Base-by-base conservation (phyloP, 106 monocot genomes). In the Dioscorea zingiberensis region DNA sequence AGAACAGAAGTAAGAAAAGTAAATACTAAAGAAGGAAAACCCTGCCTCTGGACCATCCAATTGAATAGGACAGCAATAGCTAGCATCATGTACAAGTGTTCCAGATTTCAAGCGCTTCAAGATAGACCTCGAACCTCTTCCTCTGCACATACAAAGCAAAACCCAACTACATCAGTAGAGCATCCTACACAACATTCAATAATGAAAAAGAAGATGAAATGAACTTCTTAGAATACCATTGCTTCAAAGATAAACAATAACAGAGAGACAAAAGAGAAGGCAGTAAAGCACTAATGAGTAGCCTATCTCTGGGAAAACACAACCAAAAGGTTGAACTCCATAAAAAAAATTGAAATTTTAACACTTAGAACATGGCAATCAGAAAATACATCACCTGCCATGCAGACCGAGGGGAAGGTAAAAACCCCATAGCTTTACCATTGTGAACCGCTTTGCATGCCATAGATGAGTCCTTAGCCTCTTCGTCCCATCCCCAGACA, bases 391-490 rank as follows among this genome's bases (percentile, higher is more conserved):
- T 47, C 55, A 98, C 97, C 88, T 88, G 58, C 97, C 97, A 14
- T 82, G 97, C 53, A 89, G 38, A 10, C 92, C 97, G 6, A 98
- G 75, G 1, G 97, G 97, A 19, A 93, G 70, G 66, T 82, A 86
- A 57, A 86, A 98, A 6, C 92, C 92, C 92, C 97, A 98, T 18
- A 58, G 74, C 70, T 92, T 98, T 62, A 78, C 80, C 88, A 98
- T 98, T 2, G 64, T 47, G 63, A 98, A 98, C 66, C 97, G 75
- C 73, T 98, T 98, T 25, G 88, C 92, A 64, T 84, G 89, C 97
- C 97, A 98, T 4, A 98, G 73, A 60, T 93, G 97, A 1, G 97
- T 98, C 67, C 89, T 69, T 46, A 98, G 62, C 75, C 97, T 85
- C 81, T 61, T 84, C 44, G 84, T 84, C 16, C 92, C 92, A 27